Conservation (phyloP, 164 flowering plant species). For the Tetrastigma voinierianum region DNA sequence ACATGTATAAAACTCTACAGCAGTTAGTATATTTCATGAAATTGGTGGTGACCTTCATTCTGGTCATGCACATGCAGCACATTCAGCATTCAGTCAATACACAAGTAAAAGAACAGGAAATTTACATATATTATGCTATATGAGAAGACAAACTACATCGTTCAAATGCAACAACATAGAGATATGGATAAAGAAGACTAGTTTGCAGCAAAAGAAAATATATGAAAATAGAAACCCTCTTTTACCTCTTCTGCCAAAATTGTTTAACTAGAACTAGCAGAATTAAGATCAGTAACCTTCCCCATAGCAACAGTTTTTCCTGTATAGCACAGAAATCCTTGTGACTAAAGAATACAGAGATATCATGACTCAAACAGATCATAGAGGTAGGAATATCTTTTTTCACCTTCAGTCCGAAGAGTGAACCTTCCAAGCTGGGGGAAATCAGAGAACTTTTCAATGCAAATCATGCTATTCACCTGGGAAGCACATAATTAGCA, state of each 20-base stretch:
- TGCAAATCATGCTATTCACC: slow-evolving; percentile 80
- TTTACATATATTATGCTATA: too few species aligned
- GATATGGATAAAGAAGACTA: too few species aligned
- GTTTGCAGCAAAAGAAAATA: too few species aligned
- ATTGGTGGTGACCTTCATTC: too few species aligned
- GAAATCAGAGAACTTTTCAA: slow-evolving; percentile 86
- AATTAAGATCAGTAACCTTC: slow-evolving; percentile 57
- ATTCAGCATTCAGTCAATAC: not conserved
- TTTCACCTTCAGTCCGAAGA: slow-evolving; percentile 93
- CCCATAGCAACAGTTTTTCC: slow-evolving; percentile 94
- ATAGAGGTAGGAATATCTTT: not conserved
- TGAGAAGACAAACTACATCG: too few species aligned
- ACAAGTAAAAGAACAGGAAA: not conserved
- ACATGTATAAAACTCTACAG: too few species aligned
- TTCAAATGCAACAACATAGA: too few species aligned
- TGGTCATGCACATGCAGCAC: too few species aligned
- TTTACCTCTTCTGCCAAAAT: slow-evolving; percentile 34
- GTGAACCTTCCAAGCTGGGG: slow-evolving; percentile 98
- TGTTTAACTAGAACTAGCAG: slow-evolving; percentile 32
- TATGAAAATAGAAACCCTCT: not conserved
- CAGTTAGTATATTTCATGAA: too few species aligned
- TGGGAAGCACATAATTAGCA: slow-evolving; percentile 23
- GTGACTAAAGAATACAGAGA: not conserved
- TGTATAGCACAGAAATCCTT: slow-evolving; percentile 16
- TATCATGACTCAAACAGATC: not conserved